These are phyloP conservation scores for Penicillium sp. DNA, from an alignment of 2,329 filamentous ascomycete species.

Conservation along the genomic window DNA sequence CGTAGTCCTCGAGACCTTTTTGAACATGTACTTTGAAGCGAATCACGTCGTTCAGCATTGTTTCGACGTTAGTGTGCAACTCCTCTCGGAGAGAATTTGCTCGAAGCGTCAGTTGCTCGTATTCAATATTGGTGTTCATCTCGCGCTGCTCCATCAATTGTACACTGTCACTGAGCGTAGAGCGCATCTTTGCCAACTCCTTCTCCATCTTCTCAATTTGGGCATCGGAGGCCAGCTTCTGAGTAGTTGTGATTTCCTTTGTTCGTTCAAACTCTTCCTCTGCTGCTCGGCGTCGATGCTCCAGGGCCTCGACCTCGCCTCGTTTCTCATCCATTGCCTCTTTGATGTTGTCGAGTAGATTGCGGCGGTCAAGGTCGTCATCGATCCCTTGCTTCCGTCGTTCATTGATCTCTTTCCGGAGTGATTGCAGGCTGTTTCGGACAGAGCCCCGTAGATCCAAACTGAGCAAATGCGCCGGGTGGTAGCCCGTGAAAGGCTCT, in stretches of 20 bases:
- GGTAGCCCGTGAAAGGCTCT: conserved; percentile 81
- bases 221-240: conserved; percentile 83
- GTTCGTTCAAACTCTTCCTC: conserved; percentile 94
- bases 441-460: conserved; percentile 81
- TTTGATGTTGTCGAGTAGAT: conserved; percentile 89
- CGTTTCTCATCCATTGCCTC: conserved; percentile 96
- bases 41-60: conserved; percentile 94
- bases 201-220: conserved; percentile 99
- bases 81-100: conserved; percentile 88
- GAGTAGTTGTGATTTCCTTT: conserved; percentile 80
- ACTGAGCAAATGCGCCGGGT: conserved; percentile 83
- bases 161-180: conserved; percentile 78
- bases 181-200: conserved; percentile 89
- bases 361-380: conserved; percentile 90
- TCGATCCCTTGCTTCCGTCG: conserved; percentile 79
- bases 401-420: conserved; percentile 92
- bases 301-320: conserved; percentile 85
- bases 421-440: conserved; percentile 71
- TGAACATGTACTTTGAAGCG: conserved; percentile 98
- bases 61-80: conserved; percentile 94
- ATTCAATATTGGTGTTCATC: conserved; percentile 95
- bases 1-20: conserved; percentile 88
- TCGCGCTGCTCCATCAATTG: conserved; percentile 91
- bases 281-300: conserved; percentile 82
- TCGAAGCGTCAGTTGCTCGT: conserved; percentile 85